A percentile compares a stretch with the other conserved stretches of the same genome.
These are phyloP conservation scores for Onygena corvina DNA, from an alignment of 2,329 filamentous ascomycete species.

Conservation along the genomic window DNA sequence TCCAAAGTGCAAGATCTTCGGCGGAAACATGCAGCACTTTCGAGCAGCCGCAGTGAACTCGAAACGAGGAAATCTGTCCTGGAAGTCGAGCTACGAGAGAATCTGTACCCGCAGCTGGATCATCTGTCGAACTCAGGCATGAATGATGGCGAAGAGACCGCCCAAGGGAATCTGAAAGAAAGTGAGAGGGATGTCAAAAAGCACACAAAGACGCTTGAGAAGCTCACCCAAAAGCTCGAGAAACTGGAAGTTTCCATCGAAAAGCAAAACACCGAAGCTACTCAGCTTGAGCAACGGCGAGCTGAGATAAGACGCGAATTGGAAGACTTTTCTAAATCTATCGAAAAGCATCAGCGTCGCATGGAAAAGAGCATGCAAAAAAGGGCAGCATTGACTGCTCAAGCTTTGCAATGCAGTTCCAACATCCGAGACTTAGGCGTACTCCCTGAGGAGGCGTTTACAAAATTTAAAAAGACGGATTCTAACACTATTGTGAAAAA, in stretches of 20 bases:
- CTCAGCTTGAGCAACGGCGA: slow-evolving; percentile 47
- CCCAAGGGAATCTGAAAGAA: slow-evolving; percentile 57
- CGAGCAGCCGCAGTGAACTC: slow-evolving; percentile 59
- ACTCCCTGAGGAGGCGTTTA: slow-evolving; percentile 84
- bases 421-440: slow-evolving; percentile 90
- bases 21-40: slow-evolving; percentile 63
- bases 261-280: slow-evolving; percentile 41
- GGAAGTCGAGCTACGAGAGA: slow-evolving; percentile 79
- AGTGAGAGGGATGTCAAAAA: slow-evolving; percentile 71
- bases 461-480: slow-evolving; percentile 75
- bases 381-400: slow-evolving; percentile 64
- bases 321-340: slow-evolving; percentile 61
- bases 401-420: slow-evolving; percentile 68
- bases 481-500: slow-evolving; percentile 60
- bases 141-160: slow-evolving; percentile 49
- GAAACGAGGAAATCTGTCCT: slow-evolving; percentile 71
- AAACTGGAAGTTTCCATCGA: slow-evolving; percentile 67
- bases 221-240: slow-evolving; percentile 55
- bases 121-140: slow-evolving; percentile 67
- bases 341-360: slow-evolving; percentile 74
- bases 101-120: slow-evolving; percentile 74
- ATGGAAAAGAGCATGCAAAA: slow-evolving; percentile 89
- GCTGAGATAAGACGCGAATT: slow-evolving; percentile 57
- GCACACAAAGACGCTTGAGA: slow-evolving; percentile 54
- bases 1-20: slow-evolving; percentile 59